Evolutionary conservation across 2,329 filamentous ascomycete genomes (phyloP).

Genomic region (Gnomoniopsis sp.): DNA sequence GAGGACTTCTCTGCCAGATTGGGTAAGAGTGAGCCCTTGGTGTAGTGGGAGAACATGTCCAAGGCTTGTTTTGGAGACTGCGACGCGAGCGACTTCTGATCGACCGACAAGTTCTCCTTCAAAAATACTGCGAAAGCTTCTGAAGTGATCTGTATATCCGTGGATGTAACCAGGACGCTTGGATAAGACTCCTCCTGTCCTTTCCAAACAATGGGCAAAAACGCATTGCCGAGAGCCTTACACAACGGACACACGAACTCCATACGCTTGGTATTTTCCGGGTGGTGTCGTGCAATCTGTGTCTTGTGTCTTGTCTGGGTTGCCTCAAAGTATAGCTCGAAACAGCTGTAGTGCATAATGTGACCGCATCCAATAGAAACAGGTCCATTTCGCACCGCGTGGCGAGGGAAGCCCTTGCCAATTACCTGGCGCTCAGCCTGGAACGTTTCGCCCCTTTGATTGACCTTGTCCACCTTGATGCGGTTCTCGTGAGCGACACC

Average conservation of each 20-base stretch:
- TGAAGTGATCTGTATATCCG: slow-evolving; percentile 25
- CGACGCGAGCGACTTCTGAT: neutral
- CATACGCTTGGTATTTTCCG: slow-evolving; percentile 72
- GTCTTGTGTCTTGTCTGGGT: slow-evolving; percentile 80
- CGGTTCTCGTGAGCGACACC: slow-evolving; percentile 87
- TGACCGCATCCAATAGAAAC: slow-evolving; percentile 92
- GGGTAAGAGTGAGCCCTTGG: slow-evolving; percentile 34
- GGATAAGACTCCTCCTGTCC: slow-evolving; percentile 82
- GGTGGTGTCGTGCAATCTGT: slow-evolving; percentile 92
- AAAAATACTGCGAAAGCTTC: slow-evolving; percentile 64
- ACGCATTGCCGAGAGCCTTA: slow-evolving; percentile 93
- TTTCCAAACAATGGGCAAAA: slow-evolving; percentile 94
- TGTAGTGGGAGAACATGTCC: slow-evolving; percentile 35
- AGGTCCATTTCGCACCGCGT: slow-evolving; percentile 66
- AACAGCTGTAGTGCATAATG: slow-evolving; percentile 97
- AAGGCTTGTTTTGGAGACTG: slow-evolving; percentile 20
- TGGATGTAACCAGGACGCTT: slow-evolving; percentile 60
- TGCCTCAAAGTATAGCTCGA: slow-evolving; percentile 85
- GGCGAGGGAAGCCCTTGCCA: slow-evolving; percentile 81
- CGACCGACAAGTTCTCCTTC: slow-evolving; percentile 15
- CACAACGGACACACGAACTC: slow-evolving; percentile 97
- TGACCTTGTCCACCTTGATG: slow-evolving; percentile 71
- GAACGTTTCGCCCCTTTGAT: slow-evolving; percentile 67
- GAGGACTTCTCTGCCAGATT: slow-evolving; percentile 37
- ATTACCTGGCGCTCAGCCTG: slow-evolving; percentile 75